Base-by-base conservation (phyloP, 225 moss, liverwort and hornwort species). In the Polytrichum commune region DNA sequence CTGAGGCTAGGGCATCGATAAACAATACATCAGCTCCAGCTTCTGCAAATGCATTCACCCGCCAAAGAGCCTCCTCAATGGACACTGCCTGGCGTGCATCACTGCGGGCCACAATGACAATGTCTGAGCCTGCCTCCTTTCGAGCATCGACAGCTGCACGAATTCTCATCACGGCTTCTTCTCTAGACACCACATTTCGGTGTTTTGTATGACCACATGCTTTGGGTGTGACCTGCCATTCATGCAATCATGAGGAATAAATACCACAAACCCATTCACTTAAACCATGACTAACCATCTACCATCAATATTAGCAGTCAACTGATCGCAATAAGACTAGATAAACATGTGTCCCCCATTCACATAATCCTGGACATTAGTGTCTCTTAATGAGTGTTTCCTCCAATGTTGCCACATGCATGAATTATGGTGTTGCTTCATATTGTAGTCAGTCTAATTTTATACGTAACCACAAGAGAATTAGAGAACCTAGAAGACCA, bases 71-170 rank as follows among this genome's bases (percentile, higher is more conserved):
- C 82, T 97, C 97, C 54, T 94, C 92, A 55, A 85, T 19, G 62
- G 91, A 92, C 32, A 86, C 83, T 73, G 92, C 97, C 84, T 97
- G 97, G 23, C 97, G 92, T 53, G 97, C 97, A 88, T 97, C 97
- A 70, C 91, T 92, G 75, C 97, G 97, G 72, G 97, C 97, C 78
- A 86, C 77, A 54, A 97, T 92, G 73, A 97, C 91, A 76, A 97
- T 97, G 77, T 97, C 97, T 75, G 88, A 80, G 33, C 73, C 77
- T 75, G 88, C 83, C 64, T 94, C 97, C 27, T 72, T 77, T 63
- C 94, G 89, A 65, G 97, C 94, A 88, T 97, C 94, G 55, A 97
- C 92, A 66, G 94, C 97, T 77, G 97, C 97, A 82, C 85, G 89
- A 53, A 97, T 90, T 77, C 84, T 89, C 66, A 79, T 88, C 73